Base-by-base conservation (phyloP, 352 stramenopile species). In the Saprolegnia diclina region DNA sequence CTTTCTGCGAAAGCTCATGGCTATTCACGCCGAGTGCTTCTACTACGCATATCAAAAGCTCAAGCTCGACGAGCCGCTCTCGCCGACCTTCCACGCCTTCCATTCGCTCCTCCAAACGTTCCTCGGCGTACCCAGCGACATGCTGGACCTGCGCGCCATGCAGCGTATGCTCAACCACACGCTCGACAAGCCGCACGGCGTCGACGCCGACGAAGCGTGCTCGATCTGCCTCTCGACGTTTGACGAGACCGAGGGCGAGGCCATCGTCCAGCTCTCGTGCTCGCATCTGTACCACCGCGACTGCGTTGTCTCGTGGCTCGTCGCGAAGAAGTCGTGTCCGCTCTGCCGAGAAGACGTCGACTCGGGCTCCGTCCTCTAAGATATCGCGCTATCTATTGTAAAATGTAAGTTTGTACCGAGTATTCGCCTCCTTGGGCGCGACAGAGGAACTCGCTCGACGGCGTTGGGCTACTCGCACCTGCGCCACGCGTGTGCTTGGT, bases 201-300 rank as follows among this genome's bases (percentile, higher is more conserved):
- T 53, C 13, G 59, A 21, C 24, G 26, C 55, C 32, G 29, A 32
- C 19, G 59, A 66, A 29, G n/a, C 24, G 4, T 66, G 59, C 32
- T 44, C 59, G 3, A 66, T 66, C 45, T 66, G 59, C 32, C 32
- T 66, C 18, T 44, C 32, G 9, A n/a, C 32, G 6, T 66, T 66
- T 45, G 59, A 53, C 45, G 59, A 66, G 24, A 53, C 35, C 32
- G 21, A 66, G 32, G 59, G 40, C 21, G 32, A 45, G n/a, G 40
- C 40, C 11, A 21, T 66, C 56, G 52, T 59, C 16, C 59, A 54
- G 32, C 32, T 66, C 7, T 22, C 24, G 16, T 66, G 59, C 59
- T 66, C 59, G 32, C 59, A 66, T 29, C 13, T 53, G 19, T 66
- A 54, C 59, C 59, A 66, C 22, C 59, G 59, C 45, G 59, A 66